Evolutionary conservation across 2,329 filamentous ascomycete species (phyloP), one percentile per base, ranked within the genome.

Genomic region (Microsporum canis): DNA sequence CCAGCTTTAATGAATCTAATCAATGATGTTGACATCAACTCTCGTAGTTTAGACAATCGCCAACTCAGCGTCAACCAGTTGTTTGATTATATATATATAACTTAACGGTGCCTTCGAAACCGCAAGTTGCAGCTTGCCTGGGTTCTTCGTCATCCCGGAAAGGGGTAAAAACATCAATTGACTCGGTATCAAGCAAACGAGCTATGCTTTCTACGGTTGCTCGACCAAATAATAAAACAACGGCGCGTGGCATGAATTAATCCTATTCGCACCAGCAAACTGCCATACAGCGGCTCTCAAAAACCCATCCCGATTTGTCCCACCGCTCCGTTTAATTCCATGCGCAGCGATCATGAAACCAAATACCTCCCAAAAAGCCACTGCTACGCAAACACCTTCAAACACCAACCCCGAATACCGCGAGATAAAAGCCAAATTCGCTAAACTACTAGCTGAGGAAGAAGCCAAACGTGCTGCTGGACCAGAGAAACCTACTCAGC

Each of bases 361-460:
- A 12, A 41, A 41, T 39, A 61, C 51, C 33, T 31, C 57, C 33
- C 51, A 59, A 55, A 57, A 59, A 23, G 23, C 47, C 43, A 33
- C 12, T 17, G 57, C 49, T 10, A 36, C 27, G 31, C 41, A 38
- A 59, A 41, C 57, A 6, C 27, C 51, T n/a, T 36, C 58, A 39
- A 59, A 63, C 36, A 12, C 36, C 34, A 41, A 59, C 33, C 39
- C 57, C 6, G 65, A 68, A 49, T 66, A 63, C 57, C 60, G 56
- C 4, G 60, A 58, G 8, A 61, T 68, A 33, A 66, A 66, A 59
- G 59, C 63, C 2, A 65, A 68, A 61, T 67, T 65, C 63, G 63
- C 65, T 17, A 60, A 65, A 45, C 43, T 63, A 10, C 57, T 64
- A 23, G 61, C 65, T n/a, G 65, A 65, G 56, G 62, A 65, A 45